phyloP scores from a whole-genome alignment of 306 rosid genomes.

The Begonia fuchsioides region DNA sequence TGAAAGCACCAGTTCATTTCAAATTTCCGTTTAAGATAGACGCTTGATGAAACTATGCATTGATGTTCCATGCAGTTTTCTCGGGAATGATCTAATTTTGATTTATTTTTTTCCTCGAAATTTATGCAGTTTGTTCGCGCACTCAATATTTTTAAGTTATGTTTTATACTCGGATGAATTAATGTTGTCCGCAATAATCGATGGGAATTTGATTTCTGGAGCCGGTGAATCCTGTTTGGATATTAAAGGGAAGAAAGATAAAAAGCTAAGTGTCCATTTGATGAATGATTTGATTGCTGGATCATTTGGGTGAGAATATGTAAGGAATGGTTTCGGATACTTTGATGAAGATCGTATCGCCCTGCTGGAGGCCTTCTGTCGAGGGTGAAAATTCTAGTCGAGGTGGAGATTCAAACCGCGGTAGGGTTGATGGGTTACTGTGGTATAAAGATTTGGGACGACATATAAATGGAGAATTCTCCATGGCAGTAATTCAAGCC shows the following conservation, averaged over 20 bases:
- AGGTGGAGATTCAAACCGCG: conserved; percentile 36
- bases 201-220: conserved; percentile 48
- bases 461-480: conserved; percentile 69
- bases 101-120: too few relatives aligned
- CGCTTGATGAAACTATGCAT: too few relatives aligned
- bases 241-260: conserved; percentile 29
- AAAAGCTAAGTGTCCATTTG: conserved; percentile 17
- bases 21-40: too few relatives aligned
- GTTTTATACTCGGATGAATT: conserved; percentile 28
- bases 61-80: too few relatives aligned
- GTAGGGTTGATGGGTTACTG: conserved; percentile 55
- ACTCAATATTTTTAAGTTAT: conserved; percentile 7
- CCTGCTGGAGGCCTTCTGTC: too few relatives aligned
- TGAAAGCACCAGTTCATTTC: too few relatives aligned
- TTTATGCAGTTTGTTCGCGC: too few relatives aligned
- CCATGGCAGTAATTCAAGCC: conserved; percentile 99
- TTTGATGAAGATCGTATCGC: conserved; percentile 53
- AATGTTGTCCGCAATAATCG: conserved; percentile 40
- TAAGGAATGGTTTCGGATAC: conserved; percentile 74
- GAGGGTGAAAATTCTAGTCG: conserved; percentile 43
- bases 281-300: conserved; percentile 33
- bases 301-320: conserved; percentile 66
- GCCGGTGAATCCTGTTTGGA: conserved; percentile 25
- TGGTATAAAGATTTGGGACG: conserved; percentile 80
- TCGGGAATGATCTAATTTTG: too few relatives aligned